Evolutionary conservation across 2,329 filamentous ascomycete species (phyloP), one percentile per base, ranked within the genome.

Genomic region (Microcyclospora pomicola): DNA sequence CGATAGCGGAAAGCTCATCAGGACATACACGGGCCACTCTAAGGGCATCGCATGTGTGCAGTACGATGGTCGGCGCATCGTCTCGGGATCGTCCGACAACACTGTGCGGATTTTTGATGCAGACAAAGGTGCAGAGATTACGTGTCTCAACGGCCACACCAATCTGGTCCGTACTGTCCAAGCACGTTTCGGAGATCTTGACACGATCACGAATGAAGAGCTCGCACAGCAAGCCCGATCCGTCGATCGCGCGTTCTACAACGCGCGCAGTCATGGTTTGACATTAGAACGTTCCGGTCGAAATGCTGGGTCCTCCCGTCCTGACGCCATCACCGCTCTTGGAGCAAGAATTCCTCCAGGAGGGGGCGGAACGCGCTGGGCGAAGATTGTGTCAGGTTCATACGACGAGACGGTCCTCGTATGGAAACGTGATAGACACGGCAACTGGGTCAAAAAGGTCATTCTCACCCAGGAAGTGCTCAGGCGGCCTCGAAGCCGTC

Each of bases 31-130:
- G 30, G 91, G 88, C 2, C 91, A 98, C 53, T 76, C 75, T 45
- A 98, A 98, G 58, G 91, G 91, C 27, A 96, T 98, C 50, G 91
- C 91, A 2, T 98, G 91, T 58, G 87, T 98, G 12, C 88, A 98
- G 60, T 96, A 91, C 54, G 91, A 98, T 56, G 86, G 85, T 16
- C 77, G 84, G 36, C 76, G 91, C 14, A 92, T 98, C 45, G 85
- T 98, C 36, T 95, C 85, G 50, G 91, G 91, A 2, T 95, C 87
- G 59, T 95, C 87, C 50, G 91, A 98, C 59, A 86, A 92, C 55
- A 87, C 91, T 31, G 85, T 98, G 27, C 86, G 91, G 49, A 91
- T 98, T 14, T 98, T 93, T 57, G 91, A 96, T 56, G 79, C 82
- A 33, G 72, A 75, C 33, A 86, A 85, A 0, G 82, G 82, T 3